A percentile compares a stretch with the other conserved stretches of the same genome.
These are phyloP conservation scores for Trichosanthes cucumerina DNA, from an alignment of 306 rosid species.

Conservation along the genomic window DNA sequence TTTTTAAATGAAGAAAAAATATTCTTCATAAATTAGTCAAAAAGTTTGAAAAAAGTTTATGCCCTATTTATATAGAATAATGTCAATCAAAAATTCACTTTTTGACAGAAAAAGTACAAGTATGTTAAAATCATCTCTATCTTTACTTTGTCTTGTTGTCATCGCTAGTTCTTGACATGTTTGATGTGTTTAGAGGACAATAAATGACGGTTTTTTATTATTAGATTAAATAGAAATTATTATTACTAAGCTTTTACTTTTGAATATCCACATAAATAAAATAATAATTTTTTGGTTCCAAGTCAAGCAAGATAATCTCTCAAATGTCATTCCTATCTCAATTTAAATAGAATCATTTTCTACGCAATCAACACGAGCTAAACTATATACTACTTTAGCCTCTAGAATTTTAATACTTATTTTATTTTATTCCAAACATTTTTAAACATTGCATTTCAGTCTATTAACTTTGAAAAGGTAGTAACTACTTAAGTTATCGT, in stretches of 20 bases:
- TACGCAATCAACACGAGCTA: background rate
- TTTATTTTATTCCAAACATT: background rate
- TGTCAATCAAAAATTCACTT: background rate
- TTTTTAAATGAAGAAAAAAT: background rate
- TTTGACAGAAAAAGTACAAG: background rate
- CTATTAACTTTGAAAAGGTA: background rate
- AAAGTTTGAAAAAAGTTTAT: background rate
- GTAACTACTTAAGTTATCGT: background rate
- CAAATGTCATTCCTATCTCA: background rate
- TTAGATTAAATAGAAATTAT: background rate
- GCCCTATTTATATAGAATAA: background rate
- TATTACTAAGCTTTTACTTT: background rate
- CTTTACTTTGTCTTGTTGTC: background rate
- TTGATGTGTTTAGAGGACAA: background rate
- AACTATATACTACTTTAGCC: background rate
- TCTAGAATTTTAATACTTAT: background rate
- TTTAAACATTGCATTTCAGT: background rate
- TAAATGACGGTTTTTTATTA: background rate
- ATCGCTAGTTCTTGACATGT: background rate
- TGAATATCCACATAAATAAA: background rate
- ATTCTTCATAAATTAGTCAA: background rate
- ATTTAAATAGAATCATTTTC: background rate
- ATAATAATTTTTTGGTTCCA: background rate
- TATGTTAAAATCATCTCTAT: background rate
- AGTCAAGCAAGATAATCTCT: background rate